Evolutionary conservation across 371 early-diverging fungal species (phyloP).

Genomic region (Cokeromyces recurvatus): DNA sequence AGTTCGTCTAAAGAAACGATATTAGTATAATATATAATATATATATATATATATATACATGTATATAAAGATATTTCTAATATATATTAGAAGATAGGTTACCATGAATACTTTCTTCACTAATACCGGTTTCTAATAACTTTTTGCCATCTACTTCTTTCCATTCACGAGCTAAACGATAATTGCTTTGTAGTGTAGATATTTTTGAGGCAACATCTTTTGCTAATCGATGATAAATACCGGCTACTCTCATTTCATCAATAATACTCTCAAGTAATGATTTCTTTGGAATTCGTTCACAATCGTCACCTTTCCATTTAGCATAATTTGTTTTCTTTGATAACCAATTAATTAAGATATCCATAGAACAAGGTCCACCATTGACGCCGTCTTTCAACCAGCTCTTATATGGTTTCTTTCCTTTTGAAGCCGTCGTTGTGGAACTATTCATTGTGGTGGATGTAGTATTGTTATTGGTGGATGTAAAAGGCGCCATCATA

Average conservation of each 20-base stretch:
- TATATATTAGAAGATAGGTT: no score
- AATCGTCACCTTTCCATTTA: constrained; percentile 45
- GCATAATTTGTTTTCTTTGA: constrained; percentile 40
- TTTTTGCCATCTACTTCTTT: constrained; percentile 35
- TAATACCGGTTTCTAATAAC: constrained; percentile 29
- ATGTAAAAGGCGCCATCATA: constrained; percentile 25
- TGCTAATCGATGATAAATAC: constrained; percentile 41
- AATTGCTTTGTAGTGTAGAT: constrained; percentile 43
- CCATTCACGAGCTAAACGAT: constrained; percentile 44
- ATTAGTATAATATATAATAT: constrained; percentile 1
- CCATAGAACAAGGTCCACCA: constrained; percentile 46
- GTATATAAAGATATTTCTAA: not conserved
- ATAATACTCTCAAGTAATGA: constrained; percentile 37
- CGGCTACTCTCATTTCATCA: constrained; percentile 39
- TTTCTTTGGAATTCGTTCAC: constrained; percentile 44
- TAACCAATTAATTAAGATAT: constrained; percentile 40
- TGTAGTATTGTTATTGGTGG: not conserved
- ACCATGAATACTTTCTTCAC: constrained; percentile 39
- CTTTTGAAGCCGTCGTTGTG: constrained; percentile 21
- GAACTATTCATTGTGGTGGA: constrained; percentile 1
- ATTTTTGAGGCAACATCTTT: constrained; percentile 46
- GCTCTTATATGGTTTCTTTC: constrained; percentile 45
- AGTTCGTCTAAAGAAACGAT: constrained; percentile 28
- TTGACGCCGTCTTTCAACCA: constrained; percentile 50
- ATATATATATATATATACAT: no score